phyloP scores from a whole-genome alignment of 345 rosid species.

The Odontarrhena argentea region DNA sequence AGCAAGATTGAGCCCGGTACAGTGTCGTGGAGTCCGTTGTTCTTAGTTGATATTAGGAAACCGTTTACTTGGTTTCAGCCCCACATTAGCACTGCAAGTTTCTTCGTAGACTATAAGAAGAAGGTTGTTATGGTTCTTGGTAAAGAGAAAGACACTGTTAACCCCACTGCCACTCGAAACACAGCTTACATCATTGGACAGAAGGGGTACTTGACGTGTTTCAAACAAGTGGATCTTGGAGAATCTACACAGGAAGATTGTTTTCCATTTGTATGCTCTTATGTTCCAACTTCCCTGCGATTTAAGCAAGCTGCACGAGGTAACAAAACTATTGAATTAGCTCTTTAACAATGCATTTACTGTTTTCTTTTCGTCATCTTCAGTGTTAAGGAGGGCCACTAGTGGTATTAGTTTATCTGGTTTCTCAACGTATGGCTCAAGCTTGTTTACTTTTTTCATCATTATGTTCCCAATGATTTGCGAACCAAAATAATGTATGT shows the following conservation, averaged over 20 bases:
- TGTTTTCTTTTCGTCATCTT: too few species aligned
- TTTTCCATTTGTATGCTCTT: constrained; percentile 6
- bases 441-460: too few species aligned
- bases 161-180: background rate
- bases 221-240: constrained; percentile 10
- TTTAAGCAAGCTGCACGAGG: background rate
- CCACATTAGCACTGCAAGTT: background rate
- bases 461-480: too few species aligned
- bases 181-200: constrained; percentile 9
- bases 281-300: constrained; percentile 20
- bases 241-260: background rate
- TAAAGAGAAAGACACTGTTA: background rate
- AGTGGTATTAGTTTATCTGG: too few species aligned
- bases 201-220: constrained; percentile 12
- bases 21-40: background rate
- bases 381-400: too few species aligned
- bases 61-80: background rate
- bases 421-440: too few species aligned
- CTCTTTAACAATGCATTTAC: too few species aligned
- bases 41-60: background rate
- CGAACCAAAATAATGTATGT: too few species aligned
- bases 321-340: background rate
- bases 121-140: constrained; percentile 1
- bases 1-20: background rate
- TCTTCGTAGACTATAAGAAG: constrained; percentile 22